Evolutionary conservation across 176 grass and related monocot genomes (phyloP), one percentile per base, ranked within the genome.

Genomic region (Saccharum spontaneum): DNA sequence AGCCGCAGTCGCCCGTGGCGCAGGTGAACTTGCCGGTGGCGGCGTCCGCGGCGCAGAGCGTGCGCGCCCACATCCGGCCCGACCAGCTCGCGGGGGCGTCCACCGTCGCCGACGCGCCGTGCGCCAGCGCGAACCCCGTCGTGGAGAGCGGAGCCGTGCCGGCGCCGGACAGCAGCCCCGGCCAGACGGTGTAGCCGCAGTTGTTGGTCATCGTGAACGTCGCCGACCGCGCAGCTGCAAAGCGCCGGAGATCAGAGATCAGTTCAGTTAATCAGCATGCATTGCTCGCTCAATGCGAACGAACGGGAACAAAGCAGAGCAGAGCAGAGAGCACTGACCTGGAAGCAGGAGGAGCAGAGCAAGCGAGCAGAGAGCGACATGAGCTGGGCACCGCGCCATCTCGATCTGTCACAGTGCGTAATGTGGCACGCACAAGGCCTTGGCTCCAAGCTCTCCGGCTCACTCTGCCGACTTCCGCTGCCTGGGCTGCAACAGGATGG

Each of bases 61-160:
- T 90, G 70, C 96, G 96, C 28, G 86, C 96, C 96, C 96, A 98
- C 84, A 98, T 90, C 39, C 96, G 96, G 1, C 96, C 96, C 0
- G 96, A 98, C 96, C 96, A 98, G 79, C 79, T 79, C 61, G 81
- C 74, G 0, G 96, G 96, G 5, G 76, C 91, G 17, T 60, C 65
- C 30, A 98, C 61, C 23, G 74, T 81, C 40, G 83, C 71, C 22
- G 87, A 90, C 78, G 90, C 88, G 69, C 96, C 89, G 18, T 84
- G 89, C 62, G 83, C 66, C 34, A 98, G 89, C 10, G 83, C 81
- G 70, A 95, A 95, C 26, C 96, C 96, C 1, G 96, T 98, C 45
- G 91, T 90, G 10, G 68, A 22, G 4, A 98, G 91, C 44, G 89
- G 62, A 0, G 91, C 83, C 17, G 91, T 94, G 64, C 96, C 96